Base-by-base conservation (phyloP, 371 early-diverging fungal genomes). In the Mortierella sp. region DNA sequence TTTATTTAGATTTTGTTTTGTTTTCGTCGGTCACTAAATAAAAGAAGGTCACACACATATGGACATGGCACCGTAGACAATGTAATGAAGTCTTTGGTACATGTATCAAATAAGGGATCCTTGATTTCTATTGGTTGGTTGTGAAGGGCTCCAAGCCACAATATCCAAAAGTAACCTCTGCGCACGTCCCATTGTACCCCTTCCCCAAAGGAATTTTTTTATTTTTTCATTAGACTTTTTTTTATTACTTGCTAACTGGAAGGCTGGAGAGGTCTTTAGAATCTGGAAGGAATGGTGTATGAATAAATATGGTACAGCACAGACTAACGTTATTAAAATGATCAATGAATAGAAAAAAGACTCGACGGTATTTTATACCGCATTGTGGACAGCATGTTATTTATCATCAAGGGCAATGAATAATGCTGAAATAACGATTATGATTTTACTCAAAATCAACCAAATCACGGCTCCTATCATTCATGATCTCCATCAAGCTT, bases 401-500 rank as follows among this genome's bases (percentile, higher is more conserved):
- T 15, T 9, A 3, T 35, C 35, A 40, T 1, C 22, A n/a, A 32
- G 40, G 23, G 17, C 8, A 60, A 60, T 60, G 40, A 15, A 40
- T 40, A 3, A 37, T 10, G 6, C 40, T 5, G 40, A 0, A 40
- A 15, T 10, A 40, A 13, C 28, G 29, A n/a, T 7, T 32, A 37
- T 17, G 10, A 34, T 42, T 51, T 72, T 64, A 80, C 28, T 80
- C 81, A 62, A 80, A 80, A 59, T 80, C 81, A 34, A 68, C 42
- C 61, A 80, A 61, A 3, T 80, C 81, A 9, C 71, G 68, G 59
- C 75, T 71, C 54, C 75, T 56, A 62, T 80, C 81, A 58, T 80
- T 75, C 61, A 80, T 80, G 42, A 80, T 75, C 68, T 80, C 81
- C 75, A 80, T 74, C 54, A 80, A 62, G 23, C 75, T 68, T 35